These are phyloP conservation scores for Trichoderma sp. DNA, from an alignment of 2,329 filamentous ascomycete species.

Conservation along the genomic window DNA sequence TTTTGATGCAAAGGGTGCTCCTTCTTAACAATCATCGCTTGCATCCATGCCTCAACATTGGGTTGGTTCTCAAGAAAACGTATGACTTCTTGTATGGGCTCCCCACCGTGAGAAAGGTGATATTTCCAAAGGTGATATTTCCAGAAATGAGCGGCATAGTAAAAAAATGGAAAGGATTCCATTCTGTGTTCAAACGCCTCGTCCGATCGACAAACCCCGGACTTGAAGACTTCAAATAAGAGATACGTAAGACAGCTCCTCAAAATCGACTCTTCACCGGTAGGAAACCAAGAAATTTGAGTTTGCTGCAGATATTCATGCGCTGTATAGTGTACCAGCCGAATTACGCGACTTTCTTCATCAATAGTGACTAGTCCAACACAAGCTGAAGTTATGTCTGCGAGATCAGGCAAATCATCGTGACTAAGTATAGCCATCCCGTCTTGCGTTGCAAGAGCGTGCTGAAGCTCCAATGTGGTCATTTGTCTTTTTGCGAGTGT, in stretches of 20 bases:
- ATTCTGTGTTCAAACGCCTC: not conserved
- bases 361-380: not conserved
- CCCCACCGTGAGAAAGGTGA: not conserved
- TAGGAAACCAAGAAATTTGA: not conserved
- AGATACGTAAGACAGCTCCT: not conserved
- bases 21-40: too few relatives aligned
- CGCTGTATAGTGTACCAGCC: not conserved
- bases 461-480: not conserved
- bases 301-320: not conserved
- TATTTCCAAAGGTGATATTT: too few relatives aligned
- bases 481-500: not conserved
- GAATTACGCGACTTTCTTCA: not conserved
- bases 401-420: not conserved
- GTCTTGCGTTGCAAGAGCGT: not conserved
- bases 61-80: too few relatives aligned
- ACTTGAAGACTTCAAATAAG: not conserved
- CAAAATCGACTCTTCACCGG: not conserved
- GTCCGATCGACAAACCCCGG: rapidly evolving
- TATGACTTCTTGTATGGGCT: too few relatives aligned
- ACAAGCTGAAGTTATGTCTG: not conserved
- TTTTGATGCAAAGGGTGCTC: not conserved
- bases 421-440: not conserved
- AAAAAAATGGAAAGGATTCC: not conserved
- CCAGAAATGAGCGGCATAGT: too few relatives aligned
- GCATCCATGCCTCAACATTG: too few relatives aligned